Evolutionary conservation across 306 rosid species (phyloP), one percentile per base, ranked within the genome.

Genomic region (Pyrus pyrifolia): DNA sequence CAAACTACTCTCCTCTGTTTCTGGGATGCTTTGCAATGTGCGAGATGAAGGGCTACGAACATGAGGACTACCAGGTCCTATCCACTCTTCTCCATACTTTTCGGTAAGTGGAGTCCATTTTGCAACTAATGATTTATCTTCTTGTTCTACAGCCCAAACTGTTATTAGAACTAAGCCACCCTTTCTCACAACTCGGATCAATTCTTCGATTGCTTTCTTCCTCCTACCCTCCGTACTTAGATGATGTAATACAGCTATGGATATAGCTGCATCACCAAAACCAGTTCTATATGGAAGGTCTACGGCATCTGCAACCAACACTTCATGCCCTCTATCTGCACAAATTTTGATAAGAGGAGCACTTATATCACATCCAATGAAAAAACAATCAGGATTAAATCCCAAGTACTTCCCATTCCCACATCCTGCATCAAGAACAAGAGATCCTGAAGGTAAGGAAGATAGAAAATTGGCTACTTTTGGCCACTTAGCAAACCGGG

Each of bases 131-230:
- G 87, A 83, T 62, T 75, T 79, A 84, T 95, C 97, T 87, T 95
- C 97, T 79, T 95, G 99, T 51, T 95, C 99, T 29, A 81, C 97
- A 71, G 99, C 99, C 97, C 97, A 95, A 78, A 95, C 97, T 35
- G 99, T 95, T 51, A 95, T 91, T 76, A 95, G 80, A 81, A 92
- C 92, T 68, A 87, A 83, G 44, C 97, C 97, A 82, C 97, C 99
- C 88, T 86, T 95, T 76, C 82, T 92, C 80, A 92, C 99, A 82
- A 85, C 88, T n/a, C 97, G 87, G n/a, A 95, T 86, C 17, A 92
- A 81, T 76, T 95, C 97, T 78, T 92, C 96, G 21, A 95, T 83
- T 17, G 99, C 97, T 83, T 87, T 95, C 73, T 80, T 83, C 83
- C 99, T 86, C 75, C 99, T 85, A 80, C 42, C 71, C 75, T 92